Evolutionary conservation across 306 rosid genomes (phyloP).

Genomic region (Ceratonia siliqua): DNA sequence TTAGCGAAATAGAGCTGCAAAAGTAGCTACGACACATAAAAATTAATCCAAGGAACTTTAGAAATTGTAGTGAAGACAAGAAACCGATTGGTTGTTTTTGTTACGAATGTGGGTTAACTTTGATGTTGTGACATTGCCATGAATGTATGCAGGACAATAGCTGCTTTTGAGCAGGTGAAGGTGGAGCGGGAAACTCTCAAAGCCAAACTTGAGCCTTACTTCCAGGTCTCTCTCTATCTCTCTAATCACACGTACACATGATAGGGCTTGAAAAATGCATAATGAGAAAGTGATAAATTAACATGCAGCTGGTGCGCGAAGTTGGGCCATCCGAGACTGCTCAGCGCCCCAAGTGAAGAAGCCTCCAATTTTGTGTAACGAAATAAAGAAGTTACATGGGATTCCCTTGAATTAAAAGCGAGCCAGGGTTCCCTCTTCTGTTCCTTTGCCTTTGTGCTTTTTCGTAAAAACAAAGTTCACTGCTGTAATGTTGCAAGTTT

Average conservation of each 20-base stretch:
- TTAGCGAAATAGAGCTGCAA: too few species aligned
- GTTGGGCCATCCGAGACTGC: conserved; percentile 17
- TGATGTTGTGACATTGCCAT: background rate
- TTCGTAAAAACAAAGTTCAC: background rate
- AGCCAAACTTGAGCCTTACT: conserved; percentile 38
- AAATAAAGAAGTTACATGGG: background rate
- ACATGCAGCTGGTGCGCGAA: conserved; percentile 22
- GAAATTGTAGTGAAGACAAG: too few species aligned
- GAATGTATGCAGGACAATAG: conserved; percentile 1
- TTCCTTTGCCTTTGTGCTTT: background rate
- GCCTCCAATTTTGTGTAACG: too few species aligned
- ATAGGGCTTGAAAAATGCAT: background rate
- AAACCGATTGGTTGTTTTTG: too few species aligned
- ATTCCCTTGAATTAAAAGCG: background rate
- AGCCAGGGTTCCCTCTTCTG: too few species aligned
- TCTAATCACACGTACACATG: too few species aligned
- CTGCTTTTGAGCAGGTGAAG: conserved; percentile 23
- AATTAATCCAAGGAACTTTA: too few species aligned
- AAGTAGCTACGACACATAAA: too few species aligned
- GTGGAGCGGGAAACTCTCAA: conserved; percentile 25
- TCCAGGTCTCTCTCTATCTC: conserved; percentile 40
- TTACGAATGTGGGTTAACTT: too few species aligned
- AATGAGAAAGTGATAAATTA: background rate
- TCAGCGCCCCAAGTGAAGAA: conserved; percentile 9
- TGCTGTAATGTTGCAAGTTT: background rate